Conservation (phyloP, 1,284 basidiomycete genomes). For the Melampsora americana region DNA sequence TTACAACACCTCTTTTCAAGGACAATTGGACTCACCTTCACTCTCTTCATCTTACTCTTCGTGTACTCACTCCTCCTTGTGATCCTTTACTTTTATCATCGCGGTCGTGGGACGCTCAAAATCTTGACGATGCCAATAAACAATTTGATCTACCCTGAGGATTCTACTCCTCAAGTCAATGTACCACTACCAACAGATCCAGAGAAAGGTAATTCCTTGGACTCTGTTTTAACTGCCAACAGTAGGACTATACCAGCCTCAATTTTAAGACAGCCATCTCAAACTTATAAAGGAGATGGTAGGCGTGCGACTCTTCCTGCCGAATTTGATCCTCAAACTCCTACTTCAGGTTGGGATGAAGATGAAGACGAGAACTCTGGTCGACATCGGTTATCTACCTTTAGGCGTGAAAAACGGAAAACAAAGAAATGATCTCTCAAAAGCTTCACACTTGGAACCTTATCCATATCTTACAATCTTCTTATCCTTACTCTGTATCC, state of each 20-base stretch:
- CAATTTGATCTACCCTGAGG: background rate
- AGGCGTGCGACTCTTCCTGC: background rate
- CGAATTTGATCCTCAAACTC: background rate
- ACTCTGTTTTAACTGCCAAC: background rate
- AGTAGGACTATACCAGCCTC: background rate
- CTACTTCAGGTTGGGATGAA: conserved; percentile 10
- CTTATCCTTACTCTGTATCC: too few relatives aligned
- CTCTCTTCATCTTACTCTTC: background rate
- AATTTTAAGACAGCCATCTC: background rate
- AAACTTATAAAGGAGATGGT: background rate
- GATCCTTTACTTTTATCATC: background rate
- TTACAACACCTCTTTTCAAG: background rate
- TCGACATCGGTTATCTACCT: too few relatives aligned
- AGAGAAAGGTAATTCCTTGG: background rate
- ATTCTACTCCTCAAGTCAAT: background rate
- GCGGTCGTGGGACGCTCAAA: background rate
- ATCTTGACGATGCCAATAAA: background rate
- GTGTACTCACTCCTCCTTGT: background rate
- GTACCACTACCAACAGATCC: background rate
- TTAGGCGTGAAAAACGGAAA: background rate
- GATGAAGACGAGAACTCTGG: background rate
- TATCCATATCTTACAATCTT: too few relatives aligned
- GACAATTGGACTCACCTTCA: background rate
- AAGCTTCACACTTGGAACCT: too few relatives aligned
- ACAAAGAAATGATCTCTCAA: background rate